Evolutionary conservation across 2,329 filamentous ascomycete species (phyloP).

Genomic region (Calonectria naviculata): DNA sequence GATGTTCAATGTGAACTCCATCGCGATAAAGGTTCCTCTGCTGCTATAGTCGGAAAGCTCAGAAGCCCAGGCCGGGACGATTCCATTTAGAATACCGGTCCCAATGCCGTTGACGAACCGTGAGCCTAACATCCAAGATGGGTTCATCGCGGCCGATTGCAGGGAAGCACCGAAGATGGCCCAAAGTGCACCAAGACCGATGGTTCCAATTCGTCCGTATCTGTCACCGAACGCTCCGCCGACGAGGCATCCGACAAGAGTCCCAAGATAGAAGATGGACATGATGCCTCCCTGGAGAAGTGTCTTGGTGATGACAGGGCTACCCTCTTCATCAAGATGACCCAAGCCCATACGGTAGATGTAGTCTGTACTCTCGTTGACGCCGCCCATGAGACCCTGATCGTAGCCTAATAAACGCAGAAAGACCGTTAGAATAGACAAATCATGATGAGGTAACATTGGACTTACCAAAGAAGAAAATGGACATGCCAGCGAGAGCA

Average conservation of each 20-base stretch:
- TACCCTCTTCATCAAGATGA: neutral
- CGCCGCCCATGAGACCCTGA: neutral
- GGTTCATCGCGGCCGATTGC: neutral
- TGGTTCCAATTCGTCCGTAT: neutral
- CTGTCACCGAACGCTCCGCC: neutral
- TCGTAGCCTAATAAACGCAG: too few relatives aligned
- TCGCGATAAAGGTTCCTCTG: conserved; percentile 56
- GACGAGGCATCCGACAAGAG: neutral
- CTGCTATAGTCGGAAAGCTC: conserved; percentile 57
- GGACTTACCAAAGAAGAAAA: neutral
- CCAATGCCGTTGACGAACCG: neutral
- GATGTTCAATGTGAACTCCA: conserved; percentile 63
- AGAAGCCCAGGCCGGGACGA: conserved; percentile 59
- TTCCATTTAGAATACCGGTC: conserved; percentile 43
- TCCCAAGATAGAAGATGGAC: neutral
- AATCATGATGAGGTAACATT: too few relatives aligned
- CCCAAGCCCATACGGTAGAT: neutral
- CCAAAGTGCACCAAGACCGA: neutral
- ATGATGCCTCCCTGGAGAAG: conserved; percentile 60
- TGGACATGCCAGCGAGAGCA: neutral
- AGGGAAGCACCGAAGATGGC: neutral
- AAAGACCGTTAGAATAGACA: too few relatives aligned
- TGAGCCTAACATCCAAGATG: neutral
- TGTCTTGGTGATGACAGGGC: conserved; percentile 31
- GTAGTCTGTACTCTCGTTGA: neutral